Conservation (phyloP, 768 basidiomycete genomes). For the Russula vinacea region DNA sequence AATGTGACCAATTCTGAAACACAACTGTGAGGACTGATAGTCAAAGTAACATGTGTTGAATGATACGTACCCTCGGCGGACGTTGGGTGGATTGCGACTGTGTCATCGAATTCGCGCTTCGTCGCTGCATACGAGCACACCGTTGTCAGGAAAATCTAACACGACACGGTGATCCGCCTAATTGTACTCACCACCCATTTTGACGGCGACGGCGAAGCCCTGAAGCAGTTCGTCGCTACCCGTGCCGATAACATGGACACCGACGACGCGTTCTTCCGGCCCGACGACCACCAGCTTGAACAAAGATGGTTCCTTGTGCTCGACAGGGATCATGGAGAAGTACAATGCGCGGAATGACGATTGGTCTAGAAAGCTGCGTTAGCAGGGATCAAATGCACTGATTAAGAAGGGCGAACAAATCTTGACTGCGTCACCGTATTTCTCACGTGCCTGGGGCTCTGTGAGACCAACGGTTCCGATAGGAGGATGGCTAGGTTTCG, state of each 20-base stretch:
- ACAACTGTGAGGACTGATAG: slow-evolving; percentile 4
- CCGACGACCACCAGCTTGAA: slow-evolving; percentile 90
- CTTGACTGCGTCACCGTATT: slow-evolving; percentile 87
- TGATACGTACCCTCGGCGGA: slow-evolving; percentile 65
- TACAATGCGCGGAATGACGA: slow-evolving; percentile 81
- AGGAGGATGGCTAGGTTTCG: slow-evolving; percentile 72
- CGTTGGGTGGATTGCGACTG: slow-evolving; percentile 90
- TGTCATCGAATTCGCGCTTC: slow-evolving; percentile 81
- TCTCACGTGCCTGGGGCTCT: slow-evolving; percentile 82
- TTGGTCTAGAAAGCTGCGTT: slow-evolving; percentile 52
- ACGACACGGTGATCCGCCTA: neutral
- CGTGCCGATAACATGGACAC: slow-evolving; percentile 85
- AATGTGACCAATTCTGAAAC: slow-evolving; percentile 55
- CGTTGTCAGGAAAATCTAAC: neutral
- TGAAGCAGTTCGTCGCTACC: slow-evolving; percentile 95
- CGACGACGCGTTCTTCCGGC: slow-evolving; percentile 92
- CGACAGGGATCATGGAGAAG: slow-evolving; percentile 85
- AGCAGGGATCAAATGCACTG: slow-evolving; percentile 8
- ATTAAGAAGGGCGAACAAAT: slow-evolving; percentile 61
- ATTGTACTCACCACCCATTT: slow-evolving; percentile 72
- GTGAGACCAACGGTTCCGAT: slow-evolving; percentile 95
- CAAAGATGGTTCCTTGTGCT: slow-evolving; percentile 91
- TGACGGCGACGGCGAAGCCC: slow-evolving; percentile 95
- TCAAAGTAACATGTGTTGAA: slow-evolving; percentile 16
- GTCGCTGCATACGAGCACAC: slow-evolving; percentile 45